Percentiles rank a stretch among this genome's conserved stretches.
Evolutionary conservation across 176 grass and related monocot genomes (phyloP).

Genomic region (Musa itinerans): DNA sequence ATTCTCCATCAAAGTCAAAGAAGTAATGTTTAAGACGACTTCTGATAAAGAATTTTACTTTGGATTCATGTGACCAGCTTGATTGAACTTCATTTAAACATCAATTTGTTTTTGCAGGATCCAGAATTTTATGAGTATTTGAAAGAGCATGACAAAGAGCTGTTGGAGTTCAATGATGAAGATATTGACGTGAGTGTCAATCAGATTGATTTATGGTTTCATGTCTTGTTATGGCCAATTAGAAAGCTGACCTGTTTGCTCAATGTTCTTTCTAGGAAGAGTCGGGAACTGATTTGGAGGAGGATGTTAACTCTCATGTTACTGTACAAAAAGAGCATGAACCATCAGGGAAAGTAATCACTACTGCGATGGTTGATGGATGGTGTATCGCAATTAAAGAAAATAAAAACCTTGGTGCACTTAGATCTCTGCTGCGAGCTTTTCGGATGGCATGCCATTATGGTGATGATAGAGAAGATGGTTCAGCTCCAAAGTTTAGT

Average conservation of each 20-base stretch:
- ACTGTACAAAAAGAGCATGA: conserved; percentile 31
- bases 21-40: background rate
- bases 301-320: conserved; percentile 24
- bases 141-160: conserved; percentile 61
- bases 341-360: conserved; percentile 52
- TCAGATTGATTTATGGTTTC: background rate
- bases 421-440: conserved; percentile 67
- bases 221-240: conserved; percentile 13
- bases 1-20: background rate
- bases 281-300: conserved; percentile 31
- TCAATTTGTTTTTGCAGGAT: conserved; percentile 33
- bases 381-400: conserved; percentile 57
- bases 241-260: conserved; percentile 7
- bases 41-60: background rate
- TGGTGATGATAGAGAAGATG: conserved; percentile 60
- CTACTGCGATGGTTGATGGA: conserved; percentile 79
- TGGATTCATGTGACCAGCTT: background rate
- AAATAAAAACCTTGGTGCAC: conserved; percentile 36
- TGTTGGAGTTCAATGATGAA: conserved; percentile 61
- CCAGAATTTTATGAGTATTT: conserved; percentile 87
- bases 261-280: conserved; percentile 42
- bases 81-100: background rate
- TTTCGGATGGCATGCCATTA: conserved; percentile 77
- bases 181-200: conserved; percentile 56
- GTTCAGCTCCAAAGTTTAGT: conserved; percentile 57